A percentile compares a stretch with the other conserved stretches of the same genome.
These are phyloP conservation scores for Babesia ovata DNA, from an alignment of 169 alveolate genomes.

Conservation along the genomic window DNA sequence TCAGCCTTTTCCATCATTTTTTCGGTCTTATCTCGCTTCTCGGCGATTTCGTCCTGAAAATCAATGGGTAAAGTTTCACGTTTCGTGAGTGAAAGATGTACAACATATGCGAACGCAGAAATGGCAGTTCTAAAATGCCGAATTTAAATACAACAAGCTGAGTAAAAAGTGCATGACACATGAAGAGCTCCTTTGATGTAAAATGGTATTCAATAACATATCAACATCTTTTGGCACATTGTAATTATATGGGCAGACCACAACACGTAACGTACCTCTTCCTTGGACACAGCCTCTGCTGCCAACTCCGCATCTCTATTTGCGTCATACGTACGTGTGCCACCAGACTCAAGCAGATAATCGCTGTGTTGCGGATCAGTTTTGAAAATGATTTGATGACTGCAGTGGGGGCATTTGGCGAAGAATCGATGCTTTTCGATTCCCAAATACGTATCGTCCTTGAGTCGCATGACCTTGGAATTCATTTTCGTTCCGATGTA, in stretches of 20 bases:
- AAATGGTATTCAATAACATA: too few relatives aligned
- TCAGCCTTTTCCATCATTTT: conserved; percentile 69
- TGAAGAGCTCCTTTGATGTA: too few relatives aligned
- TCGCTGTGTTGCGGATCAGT: conserved; percentile 90
- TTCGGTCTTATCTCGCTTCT: conserved; percentile 56
- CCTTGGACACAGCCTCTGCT: conserved; percentile 50
- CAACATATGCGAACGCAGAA: too few relatives aligned
- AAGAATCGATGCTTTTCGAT: conserved; percentile 95
- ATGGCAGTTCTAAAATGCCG: not conserved
- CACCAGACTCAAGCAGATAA: conserved; percentile 89
- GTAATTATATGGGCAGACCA: too few relatives aligned
- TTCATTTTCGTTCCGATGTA: conserved; percentile 99
- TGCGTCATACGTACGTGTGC: conserved; percentile 84
- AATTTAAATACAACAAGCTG: not conserved
- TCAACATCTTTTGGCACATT: too few relatives aligned
- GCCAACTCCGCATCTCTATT: conserved; percentile 75
- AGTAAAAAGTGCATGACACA: too few relatives aligned
- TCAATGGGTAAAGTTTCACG: not conserved
- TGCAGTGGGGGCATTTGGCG: conserved; percentile 96
- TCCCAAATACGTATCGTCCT: conserved; percentile 95
- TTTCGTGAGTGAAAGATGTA: too few relatives aligned
- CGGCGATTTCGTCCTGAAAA: conserved; percentile 59
- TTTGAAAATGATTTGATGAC: conserved; percentile 93
- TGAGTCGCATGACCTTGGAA: conserved; percentile 89
- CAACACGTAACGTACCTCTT: conserved; percentile 39